Percentiles rank a stretch among this genome's conserved stretches.
Conservation (phyloP, 116 monocot species). For the Phalaenopsis hybrid region DNA sequence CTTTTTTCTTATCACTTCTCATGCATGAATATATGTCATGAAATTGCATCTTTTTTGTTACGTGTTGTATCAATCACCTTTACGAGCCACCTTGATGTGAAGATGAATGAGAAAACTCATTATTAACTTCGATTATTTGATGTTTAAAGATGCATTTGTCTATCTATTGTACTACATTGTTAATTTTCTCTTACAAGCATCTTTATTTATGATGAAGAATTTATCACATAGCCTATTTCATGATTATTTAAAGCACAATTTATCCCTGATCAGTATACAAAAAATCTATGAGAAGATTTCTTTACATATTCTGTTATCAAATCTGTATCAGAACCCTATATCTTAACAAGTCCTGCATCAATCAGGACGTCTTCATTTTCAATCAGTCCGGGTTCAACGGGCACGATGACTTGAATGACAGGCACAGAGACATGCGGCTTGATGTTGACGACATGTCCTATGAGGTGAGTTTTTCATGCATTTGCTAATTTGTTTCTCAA, state of each 20-base stretch:
- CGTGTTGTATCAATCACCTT: not conserved
- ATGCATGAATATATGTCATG: not conserved
- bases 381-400: constrained; percentile 40
- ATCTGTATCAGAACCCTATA: not conserved
- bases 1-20: not conserved
- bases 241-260: too few relatives aligned
- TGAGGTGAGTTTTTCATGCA: constrained; percentile 41
- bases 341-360: not conserved
- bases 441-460: constrained; percentile 97
- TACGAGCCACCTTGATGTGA: too few relatives aligned
- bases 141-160: not conserved
- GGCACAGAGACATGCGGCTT: constrained; percentile 92
- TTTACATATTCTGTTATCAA: not conserved
- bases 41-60: not conserved
- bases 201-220: not conserved
- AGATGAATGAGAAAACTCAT: not conserved
- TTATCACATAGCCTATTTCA: not conserved
- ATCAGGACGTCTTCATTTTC: constrained; percentile 37
- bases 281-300: not conserved
- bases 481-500: not conserved
- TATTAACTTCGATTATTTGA: not conserved
- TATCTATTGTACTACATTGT: not conserved
- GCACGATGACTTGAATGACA: constrained; percentile 56
- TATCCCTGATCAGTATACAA: not conserved
- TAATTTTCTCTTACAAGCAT: not conserved